Evolutionary conservation across 2,329 filamentous ascomycete species (phyloP), one percentile per base, ranked within the genome.

Genomic region (Colletotrichum lini): DNA sequence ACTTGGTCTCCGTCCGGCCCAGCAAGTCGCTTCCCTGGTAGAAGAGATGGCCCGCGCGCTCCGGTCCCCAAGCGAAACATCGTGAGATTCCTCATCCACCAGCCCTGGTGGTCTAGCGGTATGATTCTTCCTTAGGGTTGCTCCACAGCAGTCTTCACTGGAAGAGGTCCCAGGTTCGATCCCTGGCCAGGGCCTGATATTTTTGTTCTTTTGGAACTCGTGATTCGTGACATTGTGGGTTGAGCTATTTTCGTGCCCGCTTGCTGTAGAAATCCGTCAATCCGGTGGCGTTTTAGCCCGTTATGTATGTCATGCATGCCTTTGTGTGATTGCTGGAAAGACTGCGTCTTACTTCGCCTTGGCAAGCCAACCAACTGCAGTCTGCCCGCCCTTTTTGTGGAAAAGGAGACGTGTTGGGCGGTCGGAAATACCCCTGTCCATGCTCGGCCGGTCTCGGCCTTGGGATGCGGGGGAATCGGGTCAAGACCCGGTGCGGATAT

Each of bases 151-250:
- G 15, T 21, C 7, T 3, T 10, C 18, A 30, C 6, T 71, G 68
- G 68, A 68, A 71, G 68, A 71, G 68, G 68, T 67, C 68, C 68
- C 68, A 71, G 68, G 68, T 71, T 71, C 65, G 65, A 71, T 63
- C 59, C 65, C 68, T 71, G 68, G 68, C 65, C 40, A 71, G 68
- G 68, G 68, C 68, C 65, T 3, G 6, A 7, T 2, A 4, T 35
- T 42, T 21, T 18, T 49, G 6, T 13, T 5, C 2, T 26, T 13
- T 13, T 30, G 30, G 6, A 7, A 30, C 30, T 30, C 30, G 30
- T 30, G 30, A 7, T 30, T 30, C 30, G 30, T 30, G 30, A 30
- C 8, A 13, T 21, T 10, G 47, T 38, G 15, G 35, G 49, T 15
- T 35, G 16, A n/a, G 16, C 6, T 42, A 42, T 63, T 59, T 65